phyloP scores from a whole-genome alignment of 306 rosid genomes.

The barrel medic (Medicago truncatula) region DNA sequence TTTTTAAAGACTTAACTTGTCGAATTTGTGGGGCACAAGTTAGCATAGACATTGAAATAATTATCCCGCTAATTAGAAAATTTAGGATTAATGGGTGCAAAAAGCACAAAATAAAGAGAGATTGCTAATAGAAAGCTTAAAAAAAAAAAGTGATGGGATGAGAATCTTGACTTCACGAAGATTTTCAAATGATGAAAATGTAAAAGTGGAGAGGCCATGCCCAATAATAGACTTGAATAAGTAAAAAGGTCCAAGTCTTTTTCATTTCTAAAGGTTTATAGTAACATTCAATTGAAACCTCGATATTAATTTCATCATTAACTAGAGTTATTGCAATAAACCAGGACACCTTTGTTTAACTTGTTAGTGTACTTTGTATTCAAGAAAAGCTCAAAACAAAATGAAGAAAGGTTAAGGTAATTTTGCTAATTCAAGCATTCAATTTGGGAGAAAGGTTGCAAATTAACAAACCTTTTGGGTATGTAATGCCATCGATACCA shows the following conservation, averaged over 20 bases:
- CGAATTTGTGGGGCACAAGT: no score
- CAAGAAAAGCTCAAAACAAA: conserved; percentile 25
- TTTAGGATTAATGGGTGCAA: no score
- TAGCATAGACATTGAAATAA: no score
- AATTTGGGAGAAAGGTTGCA: conserved; percentile 10
- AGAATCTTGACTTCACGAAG: conserved; percentile 49
- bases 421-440: conserved; percentile 35
- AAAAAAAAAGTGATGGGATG: conserved; percentile 45
- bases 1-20: no score
- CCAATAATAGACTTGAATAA: conserved; percentile 41
- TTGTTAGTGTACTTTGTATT: conserved; percentile 23
- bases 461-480: neutral
- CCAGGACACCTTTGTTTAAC: conserved; percentile 23
- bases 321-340: conserved; percentile 17
- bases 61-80: no score
- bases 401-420: conserved; percentile 9
- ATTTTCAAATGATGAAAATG: conserved; percentile 51
- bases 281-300: conserved; percentile 31
- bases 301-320: conserved; percentile 2
- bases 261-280: conserved; percentile 40
- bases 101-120: neutral
- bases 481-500: conserved; percentile 22
- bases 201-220: conserved; percentile 39
- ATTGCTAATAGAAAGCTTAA: conserved; percentile 27
- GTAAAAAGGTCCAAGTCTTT: conserved; percentile 46